These are phyloP conservation scores for Solanum infundibuliforme DNA, from an alignment of 257 asterid genomes.

Conservation along the genomic window DNA sequence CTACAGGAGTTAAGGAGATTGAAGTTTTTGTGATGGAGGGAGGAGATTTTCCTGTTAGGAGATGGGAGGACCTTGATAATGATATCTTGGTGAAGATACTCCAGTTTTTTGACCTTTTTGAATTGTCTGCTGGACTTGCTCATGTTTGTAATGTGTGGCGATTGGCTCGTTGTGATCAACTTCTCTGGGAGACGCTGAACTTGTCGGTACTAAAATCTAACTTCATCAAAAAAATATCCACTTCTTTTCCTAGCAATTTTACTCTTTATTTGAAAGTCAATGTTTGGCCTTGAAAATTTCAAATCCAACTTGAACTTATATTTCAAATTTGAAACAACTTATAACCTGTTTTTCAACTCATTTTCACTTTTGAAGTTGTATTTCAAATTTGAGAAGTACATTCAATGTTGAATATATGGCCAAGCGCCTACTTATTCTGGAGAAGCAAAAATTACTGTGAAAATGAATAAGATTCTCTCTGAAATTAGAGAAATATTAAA, in stretches of 20 bases:
- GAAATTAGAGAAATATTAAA: background rate
- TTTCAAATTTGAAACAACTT: background rate
- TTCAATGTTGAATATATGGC: background rate
- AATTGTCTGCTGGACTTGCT: slow-evolving; percentile 46
- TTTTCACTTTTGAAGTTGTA: background rate
- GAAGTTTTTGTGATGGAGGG: slow-evolving; percentile 38
- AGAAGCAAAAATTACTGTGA: background rate
- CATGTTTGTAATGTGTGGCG: slow-evolving; percentile 73
- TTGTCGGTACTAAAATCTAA: too few relatives aligned
- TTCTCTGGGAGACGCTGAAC: slow-evolving; percentile 55
- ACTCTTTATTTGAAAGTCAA: background rate
- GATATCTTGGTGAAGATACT: slow-evolving; percentile 60
- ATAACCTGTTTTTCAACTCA: background rate
- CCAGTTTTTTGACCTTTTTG: slow-evolving; percentile 33
- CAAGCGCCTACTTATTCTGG: background rate
- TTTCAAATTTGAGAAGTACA: background rate
- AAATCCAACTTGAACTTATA: background rate
- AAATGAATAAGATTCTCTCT: background rate
- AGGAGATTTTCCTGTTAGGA: background rate
- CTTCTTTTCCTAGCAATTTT: background rate
- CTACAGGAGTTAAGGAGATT: background rate
- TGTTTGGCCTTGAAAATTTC: background rate
- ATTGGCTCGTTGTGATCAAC: slow-evolving; percentile 54
- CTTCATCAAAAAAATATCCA: background rate
- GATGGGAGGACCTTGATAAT: slow-evolving; percentile 67